Conservation (phyloP, 2,329 filamentous ascomycete genomes). For the Leptographium lundbergii region DNA sequence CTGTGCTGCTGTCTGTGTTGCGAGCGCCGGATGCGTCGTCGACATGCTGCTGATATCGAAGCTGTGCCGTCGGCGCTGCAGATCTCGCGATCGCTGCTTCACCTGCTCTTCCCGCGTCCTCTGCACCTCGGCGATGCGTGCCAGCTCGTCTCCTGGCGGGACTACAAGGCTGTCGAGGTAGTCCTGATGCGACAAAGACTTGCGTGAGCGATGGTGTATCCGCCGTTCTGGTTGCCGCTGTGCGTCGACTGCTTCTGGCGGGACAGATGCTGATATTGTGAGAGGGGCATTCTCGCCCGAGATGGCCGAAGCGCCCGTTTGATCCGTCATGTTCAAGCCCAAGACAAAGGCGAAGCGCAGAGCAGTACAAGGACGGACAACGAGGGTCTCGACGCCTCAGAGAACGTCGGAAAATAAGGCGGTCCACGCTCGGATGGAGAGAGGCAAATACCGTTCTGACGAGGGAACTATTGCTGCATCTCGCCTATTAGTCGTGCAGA, state of each 20-base stretch:
- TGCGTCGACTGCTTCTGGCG: neutral
- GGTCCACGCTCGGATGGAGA: neutral
- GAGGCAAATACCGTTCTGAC: neutral
- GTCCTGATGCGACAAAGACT: conserved; percentile 19
- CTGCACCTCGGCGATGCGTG: conserved; percentile 36
- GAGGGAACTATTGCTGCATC: neutral
- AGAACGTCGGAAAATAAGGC: too few relatives aligned
- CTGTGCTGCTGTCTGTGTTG: neutral
- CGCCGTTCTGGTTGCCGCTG: conserved; percentile 3
- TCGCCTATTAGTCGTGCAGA: neutral
- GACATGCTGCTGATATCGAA: neutral
- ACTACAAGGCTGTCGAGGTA: conserved; percentile 39
- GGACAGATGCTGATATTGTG: neutral
- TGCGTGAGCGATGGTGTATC: conserved; percentile 9
- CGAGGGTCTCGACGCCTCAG: neutral
- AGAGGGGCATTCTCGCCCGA: neutral
- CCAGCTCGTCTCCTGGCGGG: conserved; percentile 32
- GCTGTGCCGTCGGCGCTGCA: conserved; percentile 10
- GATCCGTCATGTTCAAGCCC: neutral
- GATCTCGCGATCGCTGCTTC: conserved; percentile 26
- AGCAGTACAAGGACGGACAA: neutral
- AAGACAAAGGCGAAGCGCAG: neutral
- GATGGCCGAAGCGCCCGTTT: neutral
- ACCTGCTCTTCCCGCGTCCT: conserved; percentile 31
- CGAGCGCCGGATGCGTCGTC: neutral